Conservation (phyloP, 495 filamentous ascomycete species). For the Ramalina peruviana region DNA sequence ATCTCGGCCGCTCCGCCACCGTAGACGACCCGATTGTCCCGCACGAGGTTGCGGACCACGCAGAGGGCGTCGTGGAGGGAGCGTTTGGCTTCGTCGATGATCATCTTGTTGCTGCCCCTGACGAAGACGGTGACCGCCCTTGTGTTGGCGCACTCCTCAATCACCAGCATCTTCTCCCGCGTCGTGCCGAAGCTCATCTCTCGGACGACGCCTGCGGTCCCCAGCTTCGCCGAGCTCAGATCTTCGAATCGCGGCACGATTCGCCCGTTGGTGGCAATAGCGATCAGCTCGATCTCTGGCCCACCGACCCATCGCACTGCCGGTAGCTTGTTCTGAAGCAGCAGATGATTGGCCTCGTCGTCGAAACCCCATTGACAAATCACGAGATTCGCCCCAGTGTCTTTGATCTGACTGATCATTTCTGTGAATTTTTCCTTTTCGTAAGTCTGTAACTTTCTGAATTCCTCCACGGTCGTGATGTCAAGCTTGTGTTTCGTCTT, state of each 20-base stretch:
- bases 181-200: conserved; percentile 97
- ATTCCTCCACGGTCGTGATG: conserved; percentile 94
- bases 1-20: conserved; percentile 96
- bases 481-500: conserved; percentile 99
- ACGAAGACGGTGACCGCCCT: conserved; percentile 93
- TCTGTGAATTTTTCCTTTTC: conserved; percentile 91
- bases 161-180: conserved; percentile 97
- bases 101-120: conserved; percentile 99
- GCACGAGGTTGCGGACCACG: conserved; percentile 91
- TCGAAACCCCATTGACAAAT: conserved; percentile 99
- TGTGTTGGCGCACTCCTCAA: conserved; percentile 97
- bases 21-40: conserved; percentile 96
- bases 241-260: conserved; percentile 98
- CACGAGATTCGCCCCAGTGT: conserved; percentile 89
- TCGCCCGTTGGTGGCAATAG: conserved; percentile 92
- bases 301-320: conserved; percentile 97
- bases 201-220: conserved; percentile 74
- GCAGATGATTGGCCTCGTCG: conserved; percentile 93
- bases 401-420: conserved; percentile 98
- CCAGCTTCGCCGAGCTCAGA: conserved; percentile 76
- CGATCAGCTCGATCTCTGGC: conserved; percentile 95
- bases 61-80: conserved; percentile 95
- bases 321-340: conserved; percentile 89
- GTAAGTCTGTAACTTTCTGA: conserved; percentile 90
- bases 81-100: conserved; percentile 97